Evolutionary conservation across 2,329 filamentous ascomycete species (phyloP).

Genomic region (Colletotrichum sp.): DNA sequence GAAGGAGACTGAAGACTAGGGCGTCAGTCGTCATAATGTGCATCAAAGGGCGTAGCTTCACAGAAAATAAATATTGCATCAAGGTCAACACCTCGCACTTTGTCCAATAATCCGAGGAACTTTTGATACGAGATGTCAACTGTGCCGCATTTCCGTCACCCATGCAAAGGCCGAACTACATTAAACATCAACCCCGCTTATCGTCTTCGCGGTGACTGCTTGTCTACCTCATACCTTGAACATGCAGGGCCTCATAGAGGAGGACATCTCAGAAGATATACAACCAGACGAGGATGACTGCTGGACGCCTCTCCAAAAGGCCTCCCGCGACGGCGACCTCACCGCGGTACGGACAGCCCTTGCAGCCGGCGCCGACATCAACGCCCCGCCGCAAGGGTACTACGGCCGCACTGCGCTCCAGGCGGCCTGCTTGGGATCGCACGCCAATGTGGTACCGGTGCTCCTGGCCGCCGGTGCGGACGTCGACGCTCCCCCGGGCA

Average conservation of each 20-base stretch:
- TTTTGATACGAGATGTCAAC: background rate
- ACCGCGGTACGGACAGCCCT: conserved; percentile 28
- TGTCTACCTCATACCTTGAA: background rate
- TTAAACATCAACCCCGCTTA: background rate
- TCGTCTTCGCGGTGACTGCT: background rate
- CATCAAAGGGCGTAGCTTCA: background rate
- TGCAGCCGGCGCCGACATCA: conserved; percentile 30
- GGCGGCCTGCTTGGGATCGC: conserved; percentile 34
- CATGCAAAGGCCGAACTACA: background rate
- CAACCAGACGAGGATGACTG: conserved; percentile 27
- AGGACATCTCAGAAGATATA: background rate
- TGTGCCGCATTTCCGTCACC: background rate
- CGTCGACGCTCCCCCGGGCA: conserved; percentile 36
- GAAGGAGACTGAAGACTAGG: conserved; percentile 3
- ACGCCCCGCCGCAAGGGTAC: conserved; percentile 35
- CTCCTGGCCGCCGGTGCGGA: conserved; percentile 36
- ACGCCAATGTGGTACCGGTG: conserved; percentile 27
- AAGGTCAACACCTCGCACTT: background rate
- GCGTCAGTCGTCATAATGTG: background rate
- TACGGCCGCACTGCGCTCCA: conserved; percentile 42
- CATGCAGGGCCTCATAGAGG: background rate
- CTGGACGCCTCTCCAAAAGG: conserved; percentile 40
- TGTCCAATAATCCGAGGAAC: background rate
- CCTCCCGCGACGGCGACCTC: conserved; percentile 35
- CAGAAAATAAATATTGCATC: background rate